Evolutionary conservation across 192 early-diverging fungal genomes (phyloP).

Genomic region (Entrophospora sp.): DNA sequence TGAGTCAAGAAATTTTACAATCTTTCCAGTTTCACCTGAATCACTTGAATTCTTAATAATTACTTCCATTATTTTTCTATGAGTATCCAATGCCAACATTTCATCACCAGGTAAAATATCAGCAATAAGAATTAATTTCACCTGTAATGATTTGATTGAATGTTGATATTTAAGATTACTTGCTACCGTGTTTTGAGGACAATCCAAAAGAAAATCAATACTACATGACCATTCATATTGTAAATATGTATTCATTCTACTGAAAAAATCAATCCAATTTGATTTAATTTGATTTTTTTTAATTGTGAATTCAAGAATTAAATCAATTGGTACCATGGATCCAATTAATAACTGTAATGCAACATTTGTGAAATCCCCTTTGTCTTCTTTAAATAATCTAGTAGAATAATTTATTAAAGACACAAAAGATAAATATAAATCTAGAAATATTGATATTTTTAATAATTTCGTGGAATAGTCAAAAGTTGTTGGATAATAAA

Average conservation of each 20-base stretch:
- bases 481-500: background rate
- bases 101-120: constrained; percentile 13
- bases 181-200: background rate
- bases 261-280: constrained; percentile 18
- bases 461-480: background rate
- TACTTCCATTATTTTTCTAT: background rate
- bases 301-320: background rate
- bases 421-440: background rate
- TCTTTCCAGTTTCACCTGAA: background rate
- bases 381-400: background rate
- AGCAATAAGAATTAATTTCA: background rate
- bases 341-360: background rate
- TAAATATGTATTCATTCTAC: constrained; percentile 2
- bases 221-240: constrained; percentile 2
- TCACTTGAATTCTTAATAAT: background rate
- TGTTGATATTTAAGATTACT: background rate
- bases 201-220: background rate
- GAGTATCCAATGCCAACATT: background rate
- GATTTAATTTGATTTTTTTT: background rate
- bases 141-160: background rate
- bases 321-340: background rate
- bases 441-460: background rate
- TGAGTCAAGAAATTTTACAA: background rate
- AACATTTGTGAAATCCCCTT: background rate
- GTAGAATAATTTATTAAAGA: background rate